Conservation (phyloP, 257 asterid genomes). For the Scutellaria minor region DNA sequence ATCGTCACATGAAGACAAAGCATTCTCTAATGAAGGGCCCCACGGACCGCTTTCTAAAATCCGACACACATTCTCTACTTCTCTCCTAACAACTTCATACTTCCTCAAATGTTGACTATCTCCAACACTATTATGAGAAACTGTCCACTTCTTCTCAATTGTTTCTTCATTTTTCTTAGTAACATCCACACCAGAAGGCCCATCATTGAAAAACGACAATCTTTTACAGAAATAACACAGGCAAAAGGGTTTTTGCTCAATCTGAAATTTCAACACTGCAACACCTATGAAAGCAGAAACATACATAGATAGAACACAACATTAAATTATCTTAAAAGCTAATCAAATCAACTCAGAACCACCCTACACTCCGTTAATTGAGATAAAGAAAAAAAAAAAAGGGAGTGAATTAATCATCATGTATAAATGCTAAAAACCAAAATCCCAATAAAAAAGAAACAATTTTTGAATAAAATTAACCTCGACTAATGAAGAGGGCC, state of each 20-base stretch:
- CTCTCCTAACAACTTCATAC: slow-evolving; percentile 42
- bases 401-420: slow-evolving; percentile 8
- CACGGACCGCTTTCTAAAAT: slow-evolving; percentile 68
- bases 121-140: slow-evolving; percentile 38
- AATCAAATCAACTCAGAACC: neutral
- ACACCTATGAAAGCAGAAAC: slow-evolving; percentile 37
- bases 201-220: slow-evolving; percentile 47
- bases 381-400: neutral
- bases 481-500: slow-evolving; percentile 44
- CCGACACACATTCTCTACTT: slow-evolving; percentile 57
- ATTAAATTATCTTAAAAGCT: neutral
- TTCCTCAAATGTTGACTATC: slow-evolving; percentile 42
- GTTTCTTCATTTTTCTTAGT: slow-evolving; percentile 41
- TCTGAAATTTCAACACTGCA: slow-evolving; percentile 52
- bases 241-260: slow-evolving; percentile 41
- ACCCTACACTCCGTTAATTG: slow-evolving; percentile 2
- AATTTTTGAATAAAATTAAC: slow-evolving; percentile 32
- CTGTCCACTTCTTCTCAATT: slow-evolving; percentile 38
- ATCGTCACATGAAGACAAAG: slow-evolving; percentile 54
- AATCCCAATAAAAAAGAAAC: neutral
- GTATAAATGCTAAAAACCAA: neutral
- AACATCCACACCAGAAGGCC: slow-evolving; percentile 41
- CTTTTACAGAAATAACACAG: slow-evolving; percentile 45
- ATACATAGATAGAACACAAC: slow-evolving; percentile 10
- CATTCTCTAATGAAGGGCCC: slow-evolving; percentile 77